Evolutionary conservation across 768 basidiomycete genomes (phyloP).

Genomic region (Harrya chromipes): DNA sequence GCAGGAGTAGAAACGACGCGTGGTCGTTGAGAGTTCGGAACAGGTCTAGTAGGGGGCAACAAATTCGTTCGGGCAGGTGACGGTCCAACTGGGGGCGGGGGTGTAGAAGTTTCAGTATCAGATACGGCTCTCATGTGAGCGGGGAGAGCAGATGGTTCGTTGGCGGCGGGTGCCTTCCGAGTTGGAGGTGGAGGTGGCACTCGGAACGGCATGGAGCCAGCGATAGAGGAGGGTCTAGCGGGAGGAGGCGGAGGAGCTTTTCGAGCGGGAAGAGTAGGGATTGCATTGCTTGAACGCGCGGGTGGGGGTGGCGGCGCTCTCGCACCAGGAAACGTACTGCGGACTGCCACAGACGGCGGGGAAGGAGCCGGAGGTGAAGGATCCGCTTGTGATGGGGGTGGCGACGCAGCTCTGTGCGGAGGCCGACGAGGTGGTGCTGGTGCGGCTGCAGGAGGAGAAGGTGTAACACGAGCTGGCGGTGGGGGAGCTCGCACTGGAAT

Average conservation of each 20-base stretch:
- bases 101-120: constrained; percentile 36
- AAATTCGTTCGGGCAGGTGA: constrained; percentile 26
- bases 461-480: constrained; percentile 36
- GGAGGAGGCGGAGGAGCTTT: constrained; percentile 45
- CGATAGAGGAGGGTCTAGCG: constrained; percentile 37
- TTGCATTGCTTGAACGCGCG: constrained; percentile 20
- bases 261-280: constrained; percentile 29
- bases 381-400: constrained; percentile 25
- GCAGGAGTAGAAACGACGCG: constrained; percentile 27
- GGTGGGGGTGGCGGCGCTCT: constrained; percentile 26
- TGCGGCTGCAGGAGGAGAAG: constrained; percentile 24
- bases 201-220: constrained; percentile 27
- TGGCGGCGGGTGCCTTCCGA: constrained; percentile 33
- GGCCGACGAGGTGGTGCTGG: constrained; percentile 29
- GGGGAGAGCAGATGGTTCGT: constrained; percentile 32
- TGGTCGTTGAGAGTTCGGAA: constrained; percentile 16
- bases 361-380: constrained; percentile 26
- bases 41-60: constrained; percentile 13
- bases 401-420: constrained; percentile 29
- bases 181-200: constrained; percentile 39
- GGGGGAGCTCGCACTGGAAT: constrained; percentile 44
- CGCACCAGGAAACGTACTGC: constrained; percentile 20
- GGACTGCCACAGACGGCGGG: constrained; percentile 28
- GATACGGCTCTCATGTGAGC: constrained; percentile 44
- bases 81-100: constrained; percentile 32